Base-by-base conservation (phyloP, 1,139 yeast genomes). In the Kodamaea plutei region DNA sequence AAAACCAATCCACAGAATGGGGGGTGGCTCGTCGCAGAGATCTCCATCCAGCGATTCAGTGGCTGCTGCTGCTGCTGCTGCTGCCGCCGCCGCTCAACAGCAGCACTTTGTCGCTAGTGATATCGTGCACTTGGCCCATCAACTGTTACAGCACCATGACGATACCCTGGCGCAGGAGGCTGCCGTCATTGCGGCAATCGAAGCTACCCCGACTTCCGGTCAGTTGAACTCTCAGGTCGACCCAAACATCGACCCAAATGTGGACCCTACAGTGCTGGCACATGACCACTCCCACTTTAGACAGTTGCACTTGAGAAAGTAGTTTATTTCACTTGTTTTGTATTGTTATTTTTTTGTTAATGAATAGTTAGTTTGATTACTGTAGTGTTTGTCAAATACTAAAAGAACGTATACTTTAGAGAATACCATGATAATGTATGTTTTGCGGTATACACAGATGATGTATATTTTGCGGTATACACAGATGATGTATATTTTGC, bases 141-240 rank as follows among this genome's bases (percentile, higher is more conserved):
- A 38, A 17, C 44, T 37, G 25, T 29, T 35, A 26, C 39, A 27
- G 18, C 34, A 27, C 24, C 56, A 48, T 26, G 58, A 50, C 17
- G 51, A 50, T 24, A 58, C 51, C 36, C 57, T 63, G 11, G 62
- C 58, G 13, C 70, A 63, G 37, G 73, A 67, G 34, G 64, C 67
- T 25, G 69, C 68, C 23, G 72, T 65, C 7, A 60, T 65, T 33
- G 73, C 72, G 5, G 73, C 72, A n/a, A 63, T 67, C 43, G 69
- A 57, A 40, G 61, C 55, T 8, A 50, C 61, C 7, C 58, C 64
- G 9, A 56, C 57, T 5, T 61, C 60, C 2, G 64, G 59, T 30
- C 54, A 53, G 23, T 53, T 46, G 26, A 52, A 50, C 31, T 51
- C 63, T 4, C 60, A 57, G 15, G 68, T 64, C 15, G 70, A 64